These are phyloP conservation scores for Senecio squalidus DNA, from an alignment of 140 eudicot genomes.

Conservation along the genomic window DNA sequence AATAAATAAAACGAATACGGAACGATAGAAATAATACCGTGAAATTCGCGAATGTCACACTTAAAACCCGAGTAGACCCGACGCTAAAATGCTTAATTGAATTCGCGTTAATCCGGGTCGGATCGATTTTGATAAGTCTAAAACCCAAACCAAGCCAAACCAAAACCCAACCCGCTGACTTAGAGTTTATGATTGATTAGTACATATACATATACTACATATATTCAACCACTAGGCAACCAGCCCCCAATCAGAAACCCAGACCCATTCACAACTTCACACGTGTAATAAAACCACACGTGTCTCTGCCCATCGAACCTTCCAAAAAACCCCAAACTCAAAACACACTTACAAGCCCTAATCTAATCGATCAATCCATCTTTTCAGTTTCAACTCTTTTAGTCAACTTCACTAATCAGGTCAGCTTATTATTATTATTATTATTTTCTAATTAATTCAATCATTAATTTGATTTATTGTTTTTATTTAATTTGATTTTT, in stretches of 20 bases:
- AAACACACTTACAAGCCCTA: slow-evolving; percentile 40
- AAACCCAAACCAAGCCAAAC: too few species aligned
- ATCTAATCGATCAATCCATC: slow-evolving; percentile 24
- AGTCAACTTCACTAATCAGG: slow-evolving; percentile 21
- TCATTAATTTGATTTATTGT: neutral
- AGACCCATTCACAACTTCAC: slow-evolving; percentile 18
- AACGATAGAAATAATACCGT: too few species aligned
- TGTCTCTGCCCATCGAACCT: slow-evolving; percentile 37
- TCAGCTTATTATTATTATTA: slow-evolving; percentile 13
- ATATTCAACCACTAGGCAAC: neutral
- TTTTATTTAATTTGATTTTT: too few species aligned
- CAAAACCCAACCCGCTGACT: neutral
- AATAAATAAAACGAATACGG: too few species aligned
- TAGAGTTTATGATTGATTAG: neutral
- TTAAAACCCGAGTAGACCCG: too few species aligned
- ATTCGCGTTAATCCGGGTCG: too few species aligned
- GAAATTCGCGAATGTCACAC: too few species aligned
- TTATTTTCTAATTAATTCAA: neutral
- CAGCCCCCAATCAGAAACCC: neutral
- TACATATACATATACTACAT: neutral
- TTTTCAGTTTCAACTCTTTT: neutral
- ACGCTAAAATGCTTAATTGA: too few species aligned
- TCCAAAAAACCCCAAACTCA: slow-evolving; percentile 34
- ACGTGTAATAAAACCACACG: slow-evolving; percentile 36
- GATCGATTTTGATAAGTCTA: too few species aligned